Evolutionary conservation across 1,139 yeast species (phyloP).

Genomic region (Geotrichum aggregatum): DNA sequence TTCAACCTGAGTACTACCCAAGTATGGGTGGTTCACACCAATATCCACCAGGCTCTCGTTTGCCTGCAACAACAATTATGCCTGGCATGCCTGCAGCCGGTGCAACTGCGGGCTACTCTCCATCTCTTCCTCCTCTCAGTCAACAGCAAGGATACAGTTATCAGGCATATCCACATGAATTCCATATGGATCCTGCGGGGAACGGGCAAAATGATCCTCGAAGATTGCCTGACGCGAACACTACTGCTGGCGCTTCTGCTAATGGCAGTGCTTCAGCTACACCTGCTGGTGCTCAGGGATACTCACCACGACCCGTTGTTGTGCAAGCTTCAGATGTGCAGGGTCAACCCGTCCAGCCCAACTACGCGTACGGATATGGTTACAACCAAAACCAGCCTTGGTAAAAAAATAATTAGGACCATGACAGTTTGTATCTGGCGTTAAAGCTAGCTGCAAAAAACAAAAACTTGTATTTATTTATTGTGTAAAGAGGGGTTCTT

Average conservation of each 20-base stretch:
- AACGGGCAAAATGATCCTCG: not conserved
- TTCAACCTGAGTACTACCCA: constrained; percentile 11
- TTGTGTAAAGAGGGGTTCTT: not conserved
- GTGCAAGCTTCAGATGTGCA: constrained; percentile 11
- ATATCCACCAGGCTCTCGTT: not conserved
- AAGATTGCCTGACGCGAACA: constrained; percentile 2
- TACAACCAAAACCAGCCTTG: constrained; percentile 9
- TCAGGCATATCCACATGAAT: constrained; percentile 9
- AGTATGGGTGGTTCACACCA: not conserved
- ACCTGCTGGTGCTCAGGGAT: constrained; percentile 6
- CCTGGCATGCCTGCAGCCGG: not conserved
- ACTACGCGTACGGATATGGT: constrained; percentile 9
- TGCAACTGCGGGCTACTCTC: constrained; percentile 9
- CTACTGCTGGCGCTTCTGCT: constrained; percentile 1
- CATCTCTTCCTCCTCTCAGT: constrained; percentile 16
- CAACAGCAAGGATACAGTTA: constrained; percentile 11
- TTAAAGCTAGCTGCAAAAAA: no score
- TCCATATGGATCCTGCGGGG: constrained; percentile 2
- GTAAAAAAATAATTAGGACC: constrained; percentile 3
- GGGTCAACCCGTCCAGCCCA: constrained; percentile 13
- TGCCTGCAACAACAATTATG: not conserved
- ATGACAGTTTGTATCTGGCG: no score
- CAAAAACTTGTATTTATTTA: not conserved
- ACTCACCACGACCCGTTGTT: constrained; percentile 11
- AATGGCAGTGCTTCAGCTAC: not conserved